Percentiles rank a stretch among this genome's conserved stretches.
phyloP scores from a whole-genome alignment of 192 early-diverging fungal species.

The Chytriomyces sp. region DNA sequence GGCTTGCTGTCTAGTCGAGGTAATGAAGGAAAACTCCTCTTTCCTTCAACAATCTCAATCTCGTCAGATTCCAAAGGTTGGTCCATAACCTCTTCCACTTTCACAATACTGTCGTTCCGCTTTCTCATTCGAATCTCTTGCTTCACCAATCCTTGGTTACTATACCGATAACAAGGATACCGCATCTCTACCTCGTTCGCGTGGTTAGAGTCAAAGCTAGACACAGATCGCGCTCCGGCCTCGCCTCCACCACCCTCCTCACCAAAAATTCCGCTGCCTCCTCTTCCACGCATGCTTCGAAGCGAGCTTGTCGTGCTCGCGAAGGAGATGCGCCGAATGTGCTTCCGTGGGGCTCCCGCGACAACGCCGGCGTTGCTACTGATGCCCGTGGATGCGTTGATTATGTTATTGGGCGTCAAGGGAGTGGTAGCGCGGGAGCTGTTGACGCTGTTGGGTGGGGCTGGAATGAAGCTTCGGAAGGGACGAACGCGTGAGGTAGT shows the following conservation, averaged over 20 bases:
- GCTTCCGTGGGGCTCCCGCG: slow-evolving; percentile 1
- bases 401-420: not conserved
- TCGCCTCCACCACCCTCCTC: not conserved
- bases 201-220: not conserved
- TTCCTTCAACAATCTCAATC: slow-evolving; percentile 22
- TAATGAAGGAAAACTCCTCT: slow-evolving; percentile 22
- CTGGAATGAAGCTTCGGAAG: slow-evolving; percentile 17
- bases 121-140: not conserved
- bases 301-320: slow-evolving; percentile 19
- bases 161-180: not conserved
- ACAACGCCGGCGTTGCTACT: not conserved
- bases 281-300: not conserved
- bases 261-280: not conserved
- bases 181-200: not conserved
- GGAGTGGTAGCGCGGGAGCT: slow-evolving; percentile 26
- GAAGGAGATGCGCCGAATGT: slow-evolving; percentile 24
- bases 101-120: not conserved
- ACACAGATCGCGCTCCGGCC: not conserved
- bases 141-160: not conserved
- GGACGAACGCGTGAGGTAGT: not conserved
- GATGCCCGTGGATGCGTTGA: not conserved
- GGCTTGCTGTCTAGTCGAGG: not conserved
- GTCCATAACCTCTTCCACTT: slow-evolving; percentile 15
- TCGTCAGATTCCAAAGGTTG: not conserved
- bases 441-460: slow-evolving; percentile 30